Evolutionary conservation across 2,329 filamentous ascomycete species (phyloP).

Genomic region (Neopestalotiopsis rosae): DNA sequence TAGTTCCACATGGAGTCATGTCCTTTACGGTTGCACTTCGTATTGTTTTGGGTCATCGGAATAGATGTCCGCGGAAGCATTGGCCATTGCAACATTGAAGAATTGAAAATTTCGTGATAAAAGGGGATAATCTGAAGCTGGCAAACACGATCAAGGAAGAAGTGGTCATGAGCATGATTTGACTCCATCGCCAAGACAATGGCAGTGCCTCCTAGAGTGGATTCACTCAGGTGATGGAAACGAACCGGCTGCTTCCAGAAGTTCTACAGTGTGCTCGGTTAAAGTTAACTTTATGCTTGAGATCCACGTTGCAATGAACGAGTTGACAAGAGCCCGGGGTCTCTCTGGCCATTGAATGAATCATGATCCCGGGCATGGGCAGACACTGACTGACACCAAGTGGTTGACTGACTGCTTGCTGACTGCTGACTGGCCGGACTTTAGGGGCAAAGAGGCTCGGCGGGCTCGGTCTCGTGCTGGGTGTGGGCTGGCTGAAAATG

Average conservation of each 20-base stretch:
- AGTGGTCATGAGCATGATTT: background rate
- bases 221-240: background rate
- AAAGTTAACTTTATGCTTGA: constrained; percentile 1
- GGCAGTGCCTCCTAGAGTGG: background rate
- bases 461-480: background rate
- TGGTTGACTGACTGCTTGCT: too few relatives aligned
- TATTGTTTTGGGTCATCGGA: too few relatives aligned
- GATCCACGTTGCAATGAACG: background rate
- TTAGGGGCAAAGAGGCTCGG: background rate
- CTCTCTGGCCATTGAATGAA: background rate
- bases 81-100: too few relatives aligned
- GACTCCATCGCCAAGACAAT: background rate
- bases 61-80: too few relatives aligned
- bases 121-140: too few relatives aligned
- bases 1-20: too few relatives aligned
- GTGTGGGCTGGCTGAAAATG: background rate
- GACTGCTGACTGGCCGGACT: background rate
- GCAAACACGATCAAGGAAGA: background rate
- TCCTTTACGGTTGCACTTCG: too few relatives aligned
- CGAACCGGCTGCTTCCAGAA: background rate
- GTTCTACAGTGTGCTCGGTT: background rate
- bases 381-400: too few relatives aligned
- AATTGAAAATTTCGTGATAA: too few relatives aligned
- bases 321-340: background rate
- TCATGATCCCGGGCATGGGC: background rate